Conservation (phyloP, 768 basidiomycete species). For the Sarcodon aspratus region DNA sequence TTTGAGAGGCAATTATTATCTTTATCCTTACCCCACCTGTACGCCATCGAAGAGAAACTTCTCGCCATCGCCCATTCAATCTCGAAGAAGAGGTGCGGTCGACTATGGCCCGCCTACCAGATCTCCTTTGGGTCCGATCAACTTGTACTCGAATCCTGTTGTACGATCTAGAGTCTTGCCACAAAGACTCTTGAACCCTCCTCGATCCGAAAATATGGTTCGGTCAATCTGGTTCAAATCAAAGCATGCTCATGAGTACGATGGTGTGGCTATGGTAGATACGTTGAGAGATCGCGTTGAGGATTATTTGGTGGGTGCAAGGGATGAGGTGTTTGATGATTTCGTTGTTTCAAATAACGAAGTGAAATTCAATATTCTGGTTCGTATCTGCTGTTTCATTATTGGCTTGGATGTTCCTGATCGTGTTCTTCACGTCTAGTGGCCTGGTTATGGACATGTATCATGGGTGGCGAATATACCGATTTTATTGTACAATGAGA, state of each 20-base stretch:
- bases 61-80: too few relatives aligned
- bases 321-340: not conserved
- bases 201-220: not conserved
- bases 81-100: too few relatives aligned
- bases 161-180: not conserved
- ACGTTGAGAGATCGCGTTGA: not conserved
- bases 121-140: too few relatives aligned
- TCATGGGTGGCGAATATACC: not conserved
- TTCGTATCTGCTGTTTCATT: not conserved
- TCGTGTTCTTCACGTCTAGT: not conserved
- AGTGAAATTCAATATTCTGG: not conserved
- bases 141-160: too few relatives aligned
- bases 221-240: not conserved
- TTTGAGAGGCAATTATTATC: too few relatives aligned
- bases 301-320: not conserved
- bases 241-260: not conserved
- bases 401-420: not conserved
- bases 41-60: too few relatives aligned
- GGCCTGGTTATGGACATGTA: not conserved
- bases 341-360: not conserved
- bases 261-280: not conserved
- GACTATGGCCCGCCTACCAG: too few relatives aligned
- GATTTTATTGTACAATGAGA: constrained; percentile 14
- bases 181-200: not conserved
- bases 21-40: too few relatives aligned